A percentile compares a stretch with the other conserved stretches of the same genome.
Evolutionary conservation across 257 asterid species (phyloP).

Genomic region (Marsdenia floribunda): DNA sequence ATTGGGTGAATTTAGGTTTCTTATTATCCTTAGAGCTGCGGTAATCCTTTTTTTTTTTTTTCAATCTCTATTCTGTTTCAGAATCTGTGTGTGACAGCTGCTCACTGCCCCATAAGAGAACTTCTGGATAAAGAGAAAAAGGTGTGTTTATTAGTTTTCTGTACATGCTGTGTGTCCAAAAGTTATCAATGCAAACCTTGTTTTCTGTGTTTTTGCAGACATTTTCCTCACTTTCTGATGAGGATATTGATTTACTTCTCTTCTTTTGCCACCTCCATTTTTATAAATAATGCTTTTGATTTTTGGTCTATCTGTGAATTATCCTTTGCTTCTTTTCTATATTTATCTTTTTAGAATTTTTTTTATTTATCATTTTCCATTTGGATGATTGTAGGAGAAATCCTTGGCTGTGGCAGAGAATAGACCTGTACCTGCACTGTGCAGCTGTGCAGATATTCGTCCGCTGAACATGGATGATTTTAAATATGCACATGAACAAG

Average conservation of each 20-base stretch:
- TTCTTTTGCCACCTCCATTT: too few species aligned
- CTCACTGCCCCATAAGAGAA: constrained; percentile 89
- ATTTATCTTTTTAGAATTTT: neutral
- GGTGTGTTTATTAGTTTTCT: constrained; percentile 28
- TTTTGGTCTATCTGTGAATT: neutral
- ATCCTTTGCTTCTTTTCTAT: neutral
- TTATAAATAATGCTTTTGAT: neutral
- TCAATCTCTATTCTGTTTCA: constrained; percentile 22
- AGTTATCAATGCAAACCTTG: neutral
- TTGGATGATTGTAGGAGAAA: constrained; percentile 48
- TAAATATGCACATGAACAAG: constrained; percentile 77
- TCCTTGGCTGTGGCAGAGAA: constrained; percentile 74
- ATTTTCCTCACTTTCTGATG: neutral
- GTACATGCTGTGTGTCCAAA: neutral
- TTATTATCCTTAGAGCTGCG: constrained; percentile 4
- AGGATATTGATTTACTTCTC: neutral
- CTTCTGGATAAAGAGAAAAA: constrained; percentile 77
- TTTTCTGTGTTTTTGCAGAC: neutral
- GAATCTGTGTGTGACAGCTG: constrained; percentile 94
- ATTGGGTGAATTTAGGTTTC: neutral
- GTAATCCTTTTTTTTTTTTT: constrained; percentile 8
- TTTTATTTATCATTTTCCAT: neutral
- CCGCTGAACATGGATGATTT: constrained; percentile 72
- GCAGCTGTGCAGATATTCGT: constrained; percentile 73
- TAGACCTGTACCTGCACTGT: constrained; percentile 61